A percentile compares a stretch with the other conserved stretches of the same genome.
Conservation (phyloP, 2,329 filamentous ascomycete species). For the Emergomyces pasteurianus region DNA sequence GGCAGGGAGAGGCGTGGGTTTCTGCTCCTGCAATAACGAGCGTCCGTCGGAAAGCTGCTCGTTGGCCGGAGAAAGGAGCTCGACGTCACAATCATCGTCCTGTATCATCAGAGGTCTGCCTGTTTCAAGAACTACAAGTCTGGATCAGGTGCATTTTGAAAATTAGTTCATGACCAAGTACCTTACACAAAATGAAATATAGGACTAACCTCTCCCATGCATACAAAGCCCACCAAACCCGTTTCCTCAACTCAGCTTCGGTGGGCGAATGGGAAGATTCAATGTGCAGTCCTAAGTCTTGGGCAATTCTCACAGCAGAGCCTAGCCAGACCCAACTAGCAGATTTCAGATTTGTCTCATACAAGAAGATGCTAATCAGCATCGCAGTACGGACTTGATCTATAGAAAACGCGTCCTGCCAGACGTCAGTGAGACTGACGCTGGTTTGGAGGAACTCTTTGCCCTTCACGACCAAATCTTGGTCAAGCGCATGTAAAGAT, state of each 20-base stretch:
- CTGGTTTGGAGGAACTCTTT: constrained; percentile 60
- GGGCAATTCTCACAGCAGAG: constrained; percentile 63
- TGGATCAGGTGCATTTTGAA: constrained; percentile 21
- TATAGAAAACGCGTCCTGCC: constrained; percentile 64
- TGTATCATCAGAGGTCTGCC: constrained; percentile 72
- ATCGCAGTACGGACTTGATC: constrained; percentile 63
- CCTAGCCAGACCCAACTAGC: constrained; percentile 80
- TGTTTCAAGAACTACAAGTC: constrained; percentile 64
- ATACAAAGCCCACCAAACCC: constrained; percentile 92
- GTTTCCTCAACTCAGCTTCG: constrained; percentile 73
- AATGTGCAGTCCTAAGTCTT: constrained; percentile 70
- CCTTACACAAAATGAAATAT: background rate
- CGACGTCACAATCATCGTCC: constrained; percentile 77
- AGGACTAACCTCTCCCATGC: constrained; percentile 61
- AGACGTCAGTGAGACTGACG: constrained; percentile 61
- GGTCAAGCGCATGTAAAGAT: constrained; percentile 54
- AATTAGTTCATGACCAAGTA: constrained; percentile 2
- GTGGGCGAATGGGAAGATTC: constrained; percentile 62
- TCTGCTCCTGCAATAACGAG: constrained; percentile 32
- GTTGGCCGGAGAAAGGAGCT: constrained; percentile 66
- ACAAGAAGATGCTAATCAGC: constrained; percentile 65
- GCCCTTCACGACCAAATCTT: constrained; percentile 46
- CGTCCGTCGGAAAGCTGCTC: constrained; percentile 51
- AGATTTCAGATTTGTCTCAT: constrained; percentile 76
- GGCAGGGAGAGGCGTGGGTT: constrained; percentile 61